Conservation (phyloP, 2,329 filamentous ascomycete genomes). For the Curvularia sp. region DNA sequence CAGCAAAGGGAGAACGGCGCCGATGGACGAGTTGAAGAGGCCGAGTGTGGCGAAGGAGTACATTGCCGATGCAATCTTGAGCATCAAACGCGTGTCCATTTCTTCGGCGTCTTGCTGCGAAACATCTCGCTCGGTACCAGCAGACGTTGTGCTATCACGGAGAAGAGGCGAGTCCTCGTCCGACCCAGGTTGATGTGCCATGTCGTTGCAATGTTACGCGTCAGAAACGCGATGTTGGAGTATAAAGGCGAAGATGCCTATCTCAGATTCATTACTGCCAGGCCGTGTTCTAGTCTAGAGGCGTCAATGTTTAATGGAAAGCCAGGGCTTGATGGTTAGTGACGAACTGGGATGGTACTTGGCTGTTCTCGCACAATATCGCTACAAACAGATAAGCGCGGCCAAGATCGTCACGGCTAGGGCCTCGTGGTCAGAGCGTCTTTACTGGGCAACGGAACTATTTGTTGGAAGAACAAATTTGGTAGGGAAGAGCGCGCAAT, state of each 20-base stretch:
- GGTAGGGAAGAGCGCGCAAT: background rate
- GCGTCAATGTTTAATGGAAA: background rate
- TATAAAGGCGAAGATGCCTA: too few species aligned
- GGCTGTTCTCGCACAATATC: constrained; percentile 15
- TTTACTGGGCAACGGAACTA: background rate
- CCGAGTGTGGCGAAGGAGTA: constrained; percentile 66
- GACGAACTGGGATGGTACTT: background rate
- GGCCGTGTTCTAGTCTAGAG: background rate
- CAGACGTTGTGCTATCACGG: background rate
- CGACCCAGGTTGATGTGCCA: constrained; percentile 3
- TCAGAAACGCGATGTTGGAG: background rate
- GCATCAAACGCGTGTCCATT: constrained; percentile 5
- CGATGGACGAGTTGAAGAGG: constrained; percentile 37
- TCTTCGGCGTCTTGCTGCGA: background rate
- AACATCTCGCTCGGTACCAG: background rate
- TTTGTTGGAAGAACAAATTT: background rate
- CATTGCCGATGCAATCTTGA: constrained; percentile 62
- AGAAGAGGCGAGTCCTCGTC: constrained; percentile 19
- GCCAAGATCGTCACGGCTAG: constrained; percentile 13
- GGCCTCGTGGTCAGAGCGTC: constrained; percentile 9
- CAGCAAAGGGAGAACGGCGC: constrained; percentile 49
- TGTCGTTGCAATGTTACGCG: constrained; percentile 9
- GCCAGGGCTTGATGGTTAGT: background rate
- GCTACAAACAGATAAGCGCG: constrained; percentile 15
- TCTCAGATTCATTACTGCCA: background rate